Conservation (phyloP, 2,329 filamentous ascomycete genomes). For the Cordyceps militaris region DNA sequence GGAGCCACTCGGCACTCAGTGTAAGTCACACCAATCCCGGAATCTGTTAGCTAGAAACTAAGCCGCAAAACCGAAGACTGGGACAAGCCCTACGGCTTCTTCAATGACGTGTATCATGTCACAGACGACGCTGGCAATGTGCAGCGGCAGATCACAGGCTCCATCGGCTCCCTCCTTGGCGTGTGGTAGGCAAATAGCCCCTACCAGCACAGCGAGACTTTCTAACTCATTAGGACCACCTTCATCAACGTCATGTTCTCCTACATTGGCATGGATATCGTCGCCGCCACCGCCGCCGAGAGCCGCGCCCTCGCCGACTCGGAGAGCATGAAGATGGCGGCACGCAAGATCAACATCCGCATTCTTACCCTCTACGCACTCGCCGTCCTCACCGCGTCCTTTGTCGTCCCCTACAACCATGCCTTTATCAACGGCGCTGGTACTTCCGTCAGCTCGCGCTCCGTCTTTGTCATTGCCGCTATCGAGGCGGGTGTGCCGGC, state of each 20-base stretch:
- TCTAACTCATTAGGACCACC: constrained; percentile 24
- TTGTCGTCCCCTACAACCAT: constrained; percentile 30
- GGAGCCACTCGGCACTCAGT: constrained; percentile 27
- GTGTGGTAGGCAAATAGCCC: constrained; percentile 27
- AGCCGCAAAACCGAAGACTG: neutral
- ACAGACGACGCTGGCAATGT: constrained; percentile 20
- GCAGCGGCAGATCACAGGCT: constrained; percentile 21
- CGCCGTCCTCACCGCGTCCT: constrained; percentile 22
- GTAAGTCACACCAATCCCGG: constrained; percentile 19
- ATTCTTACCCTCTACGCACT: constrained; percentile 25
- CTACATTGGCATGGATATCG: constrained; percentile 33
- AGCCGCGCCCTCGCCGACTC: constrained; percentile 27
- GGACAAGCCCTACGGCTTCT: constrained; percentile 29
- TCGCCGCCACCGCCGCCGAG: constrained; percentile 31
- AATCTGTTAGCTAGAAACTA: neutral
- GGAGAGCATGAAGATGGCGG: constrained; percentile 34
- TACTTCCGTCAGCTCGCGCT: constrained; percentile 25
- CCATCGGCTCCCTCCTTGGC: constrained; percentile 30
- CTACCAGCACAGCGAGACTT: no score
- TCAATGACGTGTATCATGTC: constrained; percentile 27
- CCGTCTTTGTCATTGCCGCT: constrained; percentile 32
- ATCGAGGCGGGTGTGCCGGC: constrained; percentile 30
- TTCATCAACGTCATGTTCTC: constrained; percentile 31
- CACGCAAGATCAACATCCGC: constrained; percentile 32
- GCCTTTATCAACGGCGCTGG: constrained; percentile 33